Base-by-base conservation (phyloP, 371 early-diverging fungal genomes). In the Chytridiales sp. region DNA sequence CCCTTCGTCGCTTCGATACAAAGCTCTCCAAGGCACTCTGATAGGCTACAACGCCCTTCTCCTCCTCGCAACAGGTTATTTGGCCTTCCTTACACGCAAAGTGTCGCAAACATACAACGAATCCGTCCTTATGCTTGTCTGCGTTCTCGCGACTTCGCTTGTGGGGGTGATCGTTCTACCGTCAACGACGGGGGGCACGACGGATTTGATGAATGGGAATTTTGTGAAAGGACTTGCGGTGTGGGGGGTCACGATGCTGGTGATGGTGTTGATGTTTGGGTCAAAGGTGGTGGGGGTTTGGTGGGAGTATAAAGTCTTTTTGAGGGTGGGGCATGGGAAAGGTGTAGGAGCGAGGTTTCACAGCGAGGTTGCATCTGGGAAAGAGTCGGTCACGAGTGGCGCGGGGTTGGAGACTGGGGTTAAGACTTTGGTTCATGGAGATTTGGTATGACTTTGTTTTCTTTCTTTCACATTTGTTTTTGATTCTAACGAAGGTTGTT, bases 41-140 rank as follows among this genome's bases (percentile, higher is more conserved):
- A 41, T 41, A 39, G 54, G 27, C 26, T 54, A 54, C 42, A 54
- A 54, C 42, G 42, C 41, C 22, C 4, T 6, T 36, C 19, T 54
- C 34, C 38, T 54, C 29, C 17, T 54, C 4, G 19, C 27, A 11
- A 42, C 54, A 24, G 54, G 54, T 9, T 54, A 54, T 30, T 42
- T 54, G 19, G 38, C 54, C 15, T 54, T 41, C 54, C 42, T 54
- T 29, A 54, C 54, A n/a, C 39, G 54, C 11, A 41, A 54, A 39
- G 42, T 54, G 5, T 42, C 38, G 17, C 41, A 39, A 5, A 41
- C 54, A 4, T 54, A 54, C 54, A n/a, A 11, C 15, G 54, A 54
- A 29, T 54, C 54, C 39, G 54, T 54, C 27, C 41, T 54, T 21
- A 54, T 54, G 54, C 29, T 29, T 15, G 54, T 42, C 54, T 39